phyloP scores from a whole-genome alignment of 2,329 filamentous ascomycete species.

The Atkinsonella texensis region DNA sequence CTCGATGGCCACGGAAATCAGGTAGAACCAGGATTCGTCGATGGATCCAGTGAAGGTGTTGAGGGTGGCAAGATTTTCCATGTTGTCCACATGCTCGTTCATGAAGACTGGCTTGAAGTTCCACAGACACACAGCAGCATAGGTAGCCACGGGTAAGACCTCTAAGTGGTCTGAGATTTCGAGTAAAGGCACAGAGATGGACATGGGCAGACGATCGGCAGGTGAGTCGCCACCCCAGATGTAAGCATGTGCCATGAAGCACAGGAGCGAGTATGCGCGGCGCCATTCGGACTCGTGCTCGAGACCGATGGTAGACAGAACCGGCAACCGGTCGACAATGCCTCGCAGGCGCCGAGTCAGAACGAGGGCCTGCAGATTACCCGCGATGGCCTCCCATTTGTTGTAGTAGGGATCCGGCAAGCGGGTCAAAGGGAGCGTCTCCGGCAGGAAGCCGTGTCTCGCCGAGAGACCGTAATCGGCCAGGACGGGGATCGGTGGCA shows the following conservation, averaged over 20 bases:
- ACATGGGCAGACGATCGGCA: slow-evolving; percentile 63
- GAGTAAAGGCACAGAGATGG: slow-evolving; percentile 74
- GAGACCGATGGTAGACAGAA: slow-evolving; percentile 73
- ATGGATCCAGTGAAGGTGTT: slow-evolving; percentile 87
- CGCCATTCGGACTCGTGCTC: slow-evolving; percentile 84
- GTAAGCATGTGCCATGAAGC: slow-evolving; percentile 88
- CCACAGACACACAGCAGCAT: slow-evolving; percentile 85
- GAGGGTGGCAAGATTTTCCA: slow-evolving; percentile 81
- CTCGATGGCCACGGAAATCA: slow-evolving; percentile 92
- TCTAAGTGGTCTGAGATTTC: slow-evolving; percentile 67
- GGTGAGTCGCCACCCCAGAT: slow-evolving; percentile 90
- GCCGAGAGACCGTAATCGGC: slow-evolving; percentile 71
- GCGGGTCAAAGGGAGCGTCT: slow-evolving; percentile 63
- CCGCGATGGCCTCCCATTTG: slow-evolving; percentile 80
- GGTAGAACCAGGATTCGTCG: slow-evolving; percentile 98
- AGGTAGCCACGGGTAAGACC: slow-evolving; percentile 85
- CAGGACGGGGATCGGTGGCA: slow-evolving; percentile 49
- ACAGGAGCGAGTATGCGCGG: slow-evolving; percentile 79
- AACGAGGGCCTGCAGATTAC: slow-evolving; percentile 78
- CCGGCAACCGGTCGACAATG: slow-evolving; percentile 67
- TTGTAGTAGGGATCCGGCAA: slow-evolving; percentile 87
- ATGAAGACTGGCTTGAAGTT: slow-evolving; percentile 90
- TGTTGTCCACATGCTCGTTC: slow-evolving; percentile 66
- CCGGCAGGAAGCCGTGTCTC: slow-evolving; percentile 76
- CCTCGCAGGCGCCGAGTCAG: slow-evolving; percentile 72